These are phyloP conservation scores for Dactylellina cionopaga DNA, from an alignment of 2,329 filamentous ascomycete species.

Conservation along the genomic window DNA sequence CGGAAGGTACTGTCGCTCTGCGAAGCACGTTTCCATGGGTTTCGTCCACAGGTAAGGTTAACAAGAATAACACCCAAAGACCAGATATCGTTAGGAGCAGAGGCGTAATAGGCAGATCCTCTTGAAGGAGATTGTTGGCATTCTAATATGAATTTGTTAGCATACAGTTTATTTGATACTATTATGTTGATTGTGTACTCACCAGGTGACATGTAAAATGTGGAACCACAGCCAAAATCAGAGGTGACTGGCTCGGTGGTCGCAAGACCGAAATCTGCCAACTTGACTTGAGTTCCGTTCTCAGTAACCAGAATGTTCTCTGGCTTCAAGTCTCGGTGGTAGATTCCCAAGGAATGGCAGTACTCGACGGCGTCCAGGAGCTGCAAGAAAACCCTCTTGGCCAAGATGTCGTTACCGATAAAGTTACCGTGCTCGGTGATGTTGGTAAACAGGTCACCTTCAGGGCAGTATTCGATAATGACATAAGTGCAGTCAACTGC, in stretches of 20 bases:
- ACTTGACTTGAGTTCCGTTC: conserved; percentile 86
- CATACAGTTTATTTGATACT: conserved; percentile 9
- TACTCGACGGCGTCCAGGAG: conserved; percentile 95
- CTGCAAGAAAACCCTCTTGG: conserved; percentile 89
- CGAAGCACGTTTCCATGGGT: conserved; percentile 98
- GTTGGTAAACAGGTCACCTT: conserved; percentile 95
- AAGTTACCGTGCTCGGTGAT: conserved; percentile 96
- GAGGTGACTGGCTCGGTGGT: conserved; percentile 84
- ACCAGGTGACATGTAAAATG: conserved; percentile 99
- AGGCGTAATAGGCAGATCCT: conserved; percentile 81
- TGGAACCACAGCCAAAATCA: conserved; percentile 97
- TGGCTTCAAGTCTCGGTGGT: conserved; percentile 96
- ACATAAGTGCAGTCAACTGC: conserved; percentile 92
- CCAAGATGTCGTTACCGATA: conserved; percentile 87
- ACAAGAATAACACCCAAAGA: conserved; percentile 97
- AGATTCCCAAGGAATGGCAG: conserved; percentile 92
- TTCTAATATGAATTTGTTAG: conserved; percentile 69
- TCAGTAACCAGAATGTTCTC: conserved; percentile 96
- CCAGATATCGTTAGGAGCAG: conserved; percentile 96
- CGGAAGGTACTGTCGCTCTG: conserved; percentile 93
- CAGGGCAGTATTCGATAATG: conserved; percentile 94
- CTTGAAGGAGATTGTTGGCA: conserved; percentile 81
- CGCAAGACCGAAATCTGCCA: conserved; percentile 96
- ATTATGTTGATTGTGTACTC: conserved; percentile 61
- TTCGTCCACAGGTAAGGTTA: conserved; percentile 96